phyloP scores from a whole-genome alignment of 306 rosid species.

The Ormosia emarginata region DNA sequence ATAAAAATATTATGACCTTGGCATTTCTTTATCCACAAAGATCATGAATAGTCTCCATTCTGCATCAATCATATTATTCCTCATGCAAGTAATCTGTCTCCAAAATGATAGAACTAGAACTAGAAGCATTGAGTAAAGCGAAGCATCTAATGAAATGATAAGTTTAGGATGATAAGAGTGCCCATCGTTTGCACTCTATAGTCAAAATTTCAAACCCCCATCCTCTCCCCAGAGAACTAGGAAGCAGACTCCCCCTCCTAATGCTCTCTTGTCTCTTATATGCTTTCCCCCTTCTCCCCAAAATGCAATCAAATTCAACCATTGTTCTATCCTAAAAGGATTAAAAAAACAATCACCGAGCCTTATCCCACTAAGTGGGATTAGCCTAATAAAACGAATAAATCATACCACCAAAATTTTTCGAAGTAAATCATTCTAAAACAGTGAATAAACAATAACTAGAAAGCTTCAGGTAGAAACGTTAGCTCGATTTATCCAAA shows the following conservation, averaged over 20 bases:
- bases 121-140: neutral
- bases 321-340: neutral
- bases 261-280: neutral
- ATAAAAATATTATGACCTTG: neutral
- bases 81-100: neutral
- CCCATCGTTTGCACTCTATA: neutral
- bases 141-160: neutral
- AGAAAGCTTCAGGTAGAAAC: neutral
- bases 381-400: neutral
- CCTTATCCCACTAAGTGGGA: neutral
- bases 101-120: neutral
- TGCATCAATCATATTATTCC: neutral
- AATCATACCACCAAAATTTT: neutral
- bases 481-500: constrained; percentile 1
- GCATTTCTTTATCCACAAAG: neutral
- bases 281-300: neutral
- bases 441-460: neutral
- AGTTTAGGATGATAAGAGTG: neutral
- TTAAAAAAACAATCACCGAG: neutral
- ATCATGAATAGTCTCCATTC: neutral
- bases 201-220: neutral
- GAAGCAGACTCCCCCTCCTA: neutral
- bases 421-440: neutral
- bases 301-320: neutral
- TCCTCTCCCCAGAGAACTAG: neutral